A percentile compares a stretch with the other conserved stretches of the same genome.
Conservation (phyloP, 371 early-diverging fungal genomes). For the Mucor indicus region DNA sequence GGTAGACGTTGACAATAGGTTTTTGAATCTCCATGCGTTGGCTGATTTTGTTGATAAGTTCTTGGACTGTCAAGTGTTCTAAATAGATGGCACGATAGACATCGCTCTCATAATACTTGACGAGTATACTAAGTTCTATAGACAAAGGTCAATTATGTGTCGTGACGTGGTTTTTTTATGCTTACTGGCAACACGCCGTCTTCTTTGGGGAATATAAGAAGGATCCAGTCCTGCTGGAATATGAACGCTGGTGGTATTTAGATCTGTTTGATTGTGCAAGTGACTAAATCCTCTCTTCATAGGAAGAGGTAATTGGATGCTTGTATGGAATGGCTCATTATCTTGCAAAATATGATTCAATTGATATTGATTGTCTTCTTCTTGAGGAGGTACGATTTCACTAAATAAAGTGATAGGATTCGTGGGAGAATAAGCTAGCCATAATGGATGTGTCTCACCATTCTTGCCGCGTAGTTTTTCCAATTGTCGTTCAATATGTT, state of each 20-base stretch:
- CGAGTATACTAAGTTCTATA: slow-evolving; percentile 44
- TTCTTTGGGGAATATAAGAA: slow-evolving; percentile 28
- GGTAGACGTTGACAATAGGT: slow-evolving; percentile 10
- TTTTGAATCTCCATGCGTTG: slow-evolving; percentile 40
- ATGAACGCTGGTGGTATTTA: background rate
- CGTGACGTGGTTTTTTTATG: background rate
- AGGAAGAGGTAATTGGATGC: slow-evolving; percentile 3
- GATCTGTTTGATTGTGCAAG: background rate
- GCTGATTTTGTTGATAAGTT: slow-evolving; percentile 34
- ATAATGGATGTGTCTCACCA: slow-evolving; percentile 43
- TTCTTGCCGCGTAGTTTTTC: slow-evolving; percentile 35
- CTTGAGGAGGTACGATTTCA: slow-evolving; percentile 23
- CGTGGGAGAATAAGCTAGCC: slow-evolving; percentile 37
- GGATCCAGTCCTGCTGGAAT: slow-evolving; percentile 30
- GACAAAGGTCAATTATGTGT: slow-evolving; percentile 1
- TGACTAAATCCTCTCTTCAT: slow-evolving; percentile 5
- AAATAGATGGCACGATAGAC: slow-evolving; percentile 51
- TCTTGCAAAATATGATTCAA: no score
- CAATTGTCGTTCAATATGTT: slow-evolving; percentile 21
- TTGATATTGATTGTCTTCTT: slow-evolving; percentile 25
- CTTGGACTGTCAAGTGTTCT: slow-evolving; percentile 45
- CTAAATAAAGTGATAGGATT: slow-evolving; percentile 30
- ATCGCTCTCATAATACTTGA: slow-evolving; percentile 40
- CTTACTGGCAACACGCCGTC: slow-evolving; percentile 33
- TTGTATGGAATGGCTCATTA: no score